Evolutionary conservation across 139 green algal species (phyloP), one percentile per base, ranked within the genome.

Genomic region (Edaphochlamys debaryana): DNA sequence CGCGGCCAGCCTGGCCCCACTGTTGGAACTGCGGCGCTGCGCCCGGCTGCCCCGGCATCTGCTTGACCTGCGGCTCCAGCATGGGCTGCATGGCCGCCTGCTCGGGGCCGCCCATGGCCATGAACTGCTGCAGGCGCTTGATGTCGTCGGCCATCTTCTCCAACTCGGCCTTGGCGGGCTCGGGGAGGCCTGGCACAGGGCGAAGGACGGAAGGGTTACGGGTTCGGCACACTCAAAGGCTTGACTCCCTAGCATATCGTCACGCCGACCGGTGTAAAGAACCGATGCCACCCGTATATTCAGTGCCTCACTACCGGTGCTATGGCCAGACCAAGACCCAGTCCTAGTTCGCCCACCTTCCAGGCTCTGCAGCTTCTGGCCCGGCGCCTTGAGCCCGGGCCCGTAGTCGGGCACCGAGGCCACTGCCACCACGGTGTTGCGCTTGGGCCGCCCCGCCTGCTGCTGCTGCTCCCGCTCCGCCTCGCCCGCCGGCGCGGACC

Each of bases 1-100:
- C 75, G 32, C 75, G 75, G 42, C 75, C 75, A 1, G 75, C 42
- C 30, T 19, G n/a, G 75, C 75, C 75, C 75, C 75, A 82, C 62
- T n/a, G 62, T n/a, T 82, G 54, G 19, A 63, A 13, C 45, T 54
- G 45, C 45, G n/a, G n/a, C n/a, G 45, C 45, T 54, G 45, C 11
- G 54, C 54, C 17, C 11, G 45, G 11, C 11, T 13, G 11, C 45
- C 11, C 22, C 17, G 22, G 54, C 54, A 63, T 63, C 11, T 19
- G 11, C 17, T 20, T 15, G 17, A 63, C 22, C 17, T 32, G 22
- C 54, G 23, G 54, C 54, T 30, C 54, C 11, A 63, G 54, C 11
- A n/a, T 63, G 22, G 22, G 54, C 54, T 5, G 15, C 15, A 29
- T 17, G 19, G 54, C 19, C 54, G 54, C 54, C 15, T 3, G 52